Evolutionary conservation across 306 rosid genomes (phyloP).

Genomic region (Pterocarpus santalinus): DNA sequence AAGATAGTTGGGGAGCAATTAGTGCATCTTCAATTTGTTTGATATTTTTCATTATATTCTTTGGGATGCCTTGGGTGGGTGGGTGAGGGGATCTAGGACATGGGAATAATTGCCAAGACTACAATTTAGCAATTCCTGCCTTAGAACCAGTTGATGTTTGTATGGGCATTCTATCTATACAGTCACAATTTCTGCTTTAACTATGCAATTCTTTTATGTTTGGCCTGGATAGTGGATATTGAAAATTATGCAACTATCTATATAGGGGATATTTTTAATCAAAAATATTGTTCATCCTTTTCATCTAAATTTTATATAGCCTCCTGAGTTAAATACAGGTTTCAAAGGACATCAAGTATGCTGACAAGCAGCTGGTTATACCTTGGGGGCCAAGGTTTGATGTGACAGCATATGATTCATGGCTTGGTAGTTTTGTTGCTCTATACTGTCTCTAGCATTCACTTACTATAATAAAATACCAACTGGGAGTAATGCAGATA

Average conservation of each 20-base stretch:
- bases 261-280: slow-evolving; percentile 2
- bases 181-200: slow-evolving; percentile 34
- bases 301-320: slow-evolving; percentile 28
- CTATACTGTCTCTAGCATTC: slow-evolving; percentile 30
- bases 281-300: not conserved
- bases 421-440: slow-evolving; percentile 14
- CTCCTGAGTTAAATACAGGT: slow-evolving; percentile 60
- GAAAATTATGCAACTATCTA: slow-evolving; percentile 15
- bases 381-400: slow-evolving; percentile 99
- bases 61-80: not conserved
- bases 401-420: slow-evolving; percentile 40
- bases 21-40: slow-evolving; percentile 5
- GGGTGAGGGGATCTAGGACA: not conserved
- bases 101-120: slow-evolving; percentile 14
- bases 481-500: too few species aligned
- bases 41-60: slow-evolving; percentile 19
- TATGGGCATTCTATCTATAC: not conserved
- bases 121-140: not conserved
- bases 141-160: slow-evolving; percentile 13
- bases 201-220: not conserved
- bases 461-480: slow-evolving; percentile 21
- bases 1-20: slow-evolving; percentile 15
- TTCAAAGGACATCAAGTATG: slow-evolving; percentile 94
- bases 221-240: slow-evolving; percentile 28
- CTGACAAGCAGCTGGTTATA: slow-evolving; percentile 91